Evolutionary conservation across 805 yeast genomes (phyloP), one percentile per base, ranked within the genome.

Genomic region (Candida ficus): DNA sequence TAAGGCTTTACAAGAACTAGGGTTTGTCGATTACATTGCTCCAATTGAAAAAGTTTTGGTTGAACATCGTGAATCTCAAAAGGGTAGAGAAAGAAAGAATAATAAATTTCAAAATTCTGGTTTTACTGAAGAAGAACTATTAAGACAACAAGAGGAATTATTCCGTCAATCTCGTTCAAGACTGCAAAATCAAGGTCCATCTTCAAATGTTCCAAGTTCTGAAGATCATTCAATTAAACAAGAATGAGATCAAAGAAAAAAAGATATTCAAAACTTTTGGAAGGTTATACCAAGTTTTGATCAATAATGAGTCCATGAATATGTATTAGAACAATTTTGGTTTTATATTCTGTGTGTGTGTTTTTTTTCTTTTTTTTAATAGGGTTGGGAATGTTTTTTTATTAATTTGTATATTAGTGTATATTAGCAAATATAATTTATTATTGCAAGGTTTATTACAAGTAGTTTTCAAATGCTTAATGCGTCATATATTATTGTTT

Each of bases 61-160:
- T 33, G 96, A 90, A 51, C 96, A 90, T 64, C 90, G 88, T 63
- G 96, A 89, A 54, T 73, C 81, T 38, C 80, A 81, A 54, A 89
- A 90, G 66, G 85, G 87, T 13, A 83, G 93, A 51, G 98, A 93
- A 54, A 81, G 85, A 63, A 86, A 88, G 57, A 88, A 84, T 51
- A 89, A 91, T 59, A 93, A 93, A 65, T 84, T 93, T 54, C 96
- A 89, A 62, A 87, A 87, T 52, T 82, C 95, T 4, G 98, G 98
- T 0, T 71, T 89, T 48, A 70, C 90, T 2, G 98, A 91, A 58
- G 99, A 90, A 60, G 99, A 93, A 60, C 68, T 93, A 42, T 71
- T 93, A 55, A 77, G 78, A 52, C 95, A 91, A 60, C 99, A 93
- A 60, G 97, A 93, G 56, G 95, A 86, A 60, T 68, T 93, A 44